Evolutionary conservation across 1,284 basidiomycete genomes (phyloP).

Genomic region (Vanrija pseudolonga): DNA sequence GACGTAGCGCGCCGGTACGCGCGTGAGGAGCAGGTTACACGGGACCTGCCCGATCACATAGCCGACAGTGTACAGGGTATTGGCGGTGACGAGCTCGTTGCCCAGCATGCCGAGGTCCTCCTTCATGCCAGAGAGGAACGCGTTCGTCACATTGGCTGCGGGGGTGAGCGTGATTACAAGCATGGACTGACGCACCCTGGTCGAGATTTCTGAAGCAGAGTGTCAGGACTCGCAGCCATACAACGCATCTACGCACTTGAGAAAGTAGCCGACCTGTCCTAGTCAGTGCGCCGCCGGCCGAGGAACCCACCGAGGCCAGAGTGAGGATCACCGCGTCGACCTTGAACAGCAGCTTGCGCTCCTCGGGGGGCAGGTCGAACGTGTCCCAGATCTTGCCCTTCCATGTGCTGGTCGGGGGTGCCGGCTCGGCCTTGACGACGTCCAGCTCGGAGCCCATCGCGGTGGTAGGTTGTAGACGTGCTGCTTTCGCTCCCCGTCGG

Average conservation of each 20-base stretch:
- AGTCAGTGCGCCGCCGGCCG: no score
- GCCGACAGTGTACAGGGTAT: constrained; percentile 38
- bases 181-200: no score
- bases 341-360: constrained; percentile 40
- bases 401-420: no score
- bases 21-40: constrained; percentile 36
- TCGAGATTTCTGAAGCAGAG: no score
- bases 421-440: no score
- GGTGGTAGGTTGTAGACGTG: no score
- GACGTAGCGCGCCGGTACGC: constrained; percentile 38
- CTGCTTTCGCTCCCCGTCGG: no score
- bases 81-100: constrained; percentile 36
- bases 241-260: no score
- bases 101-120: constrained; percentile 20
- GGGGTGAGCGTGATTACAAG: no score
- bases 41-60: constrained; percentile 43
- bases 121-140: constrained; percentile 26
- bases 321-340: constrained; percentile 39
- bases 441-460: no score
- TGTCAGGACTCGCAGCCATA: no score
- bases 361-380: constrained; percentile 27
- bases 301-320: constrained; percentile 22
- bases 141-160: constrained; percentile 31
- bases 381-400: constrained; percentile 37
- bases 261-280: no score